Evolutionary conservation across 495 filamentous ascomycete genomes (phyloP).

Genomic region (Aspergillus carlsbadensis): DNA sequence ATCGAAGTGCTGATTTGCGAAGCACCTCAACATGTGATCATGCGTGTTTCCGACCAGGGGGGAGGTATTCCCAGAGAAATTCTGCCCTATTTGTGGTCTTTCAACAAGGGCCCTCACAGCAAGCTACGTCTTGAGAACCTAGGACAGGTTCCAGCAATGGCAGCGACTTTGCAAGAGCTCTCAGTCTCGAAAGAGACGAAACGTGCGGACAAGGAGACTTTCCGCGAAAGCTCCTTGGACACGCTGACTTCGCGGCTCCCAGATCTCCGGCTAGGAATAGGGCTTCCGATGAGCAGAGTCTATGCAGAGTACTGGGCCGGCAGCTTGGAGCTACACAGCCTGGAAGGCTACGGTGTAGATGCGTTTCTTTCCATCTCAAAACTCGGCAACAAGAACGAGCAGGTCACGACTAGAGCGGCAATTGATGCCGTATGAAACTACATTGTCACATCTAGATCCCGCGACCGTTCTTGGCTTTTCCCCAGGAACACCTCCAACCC

Average conservation of each 20-base stretch:
- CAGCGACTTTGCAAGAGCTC: conserved; percentile 92
- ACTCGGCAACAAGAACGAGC: conserved; percentile 97
- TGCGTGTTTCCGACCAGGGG: conserved; percentile 92
- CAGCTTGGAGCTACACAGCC: conserved; percentile 82
- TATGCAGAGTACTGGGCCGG: conserved; percentile 99
- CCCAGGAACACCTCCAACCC: neutral
- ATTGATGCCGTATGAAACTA: conserved; percentile 82
- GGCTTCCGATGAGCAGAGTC: conserved; percentile 87
- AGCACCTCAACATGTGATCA: conserved; percentile 91
- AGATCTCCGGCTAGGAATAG: conserved; percentile 88
- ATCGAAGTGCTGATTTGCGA: conserved; percentile 96
- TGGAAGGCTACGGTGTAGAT: conserved; percentile 98
- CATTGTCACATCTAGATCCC: neutral
- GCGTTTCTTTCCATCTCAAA: conserved; percentile 96
- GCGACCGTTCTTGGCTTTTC: neutral
- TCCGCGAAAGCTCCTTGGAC: conserved; percentile 65
- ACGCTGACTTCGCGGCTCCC: conserved; percentile 78
- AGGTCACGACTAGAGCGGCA: conserved; percentile 79
- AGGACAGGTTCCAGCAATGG: conserved; percentile 83
- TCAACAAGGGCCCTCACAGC: conserved; percentile 82
- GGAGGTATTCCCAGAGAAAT: conserved; percentile 85
- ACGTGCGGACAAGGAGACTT: conserved; percentile 30
- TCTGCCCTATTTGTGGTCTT: conserved; percentile 92
- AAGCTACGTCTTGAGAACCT: conserved; percentile 76
- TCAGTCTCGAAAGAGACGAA: conserved; percentile 34